Evolutionary conservation across 2,329 filamentous ascomycete genomes (phyloP).

Genomic region (Achaetomium macrosporum): DNA sequence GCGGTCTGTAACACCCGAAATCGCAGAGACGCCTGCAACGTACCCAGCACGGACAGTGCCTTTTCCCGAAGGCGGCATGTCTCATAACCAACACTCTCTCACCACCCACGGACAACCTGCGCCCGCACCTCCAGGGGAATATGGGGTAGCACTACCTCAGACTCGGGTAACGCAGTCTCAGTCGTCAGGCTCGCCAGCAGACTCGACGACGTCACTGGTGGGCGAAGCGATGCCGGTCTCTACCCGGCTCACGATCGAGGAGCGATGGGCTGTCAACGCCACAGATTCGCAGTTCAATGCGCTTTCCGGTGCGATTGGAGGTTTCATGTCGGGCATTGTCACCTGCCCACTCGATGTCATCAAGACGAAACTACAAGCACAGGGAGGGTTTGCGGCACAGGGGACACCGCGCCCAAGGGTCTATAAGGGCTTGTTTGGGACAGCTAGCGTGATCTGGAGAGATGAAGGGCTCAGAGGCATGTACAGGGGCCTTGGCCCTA

Average conservation of each 20-base stretch:
- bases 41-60: background rate
- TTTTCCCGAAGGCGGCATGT: conserved; percentile 37
- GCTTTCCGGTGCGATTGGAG: conserved; percentile 79
- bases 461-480: conserved; percentile 86
- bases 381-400: conserved; percentile 66
- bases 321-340: conserved; percentile 87
- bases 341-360: conserved; percentile 98
- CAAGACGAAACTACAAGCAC: conserved; percentile 95
- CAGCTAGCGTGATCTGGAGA: conserved; percentile 74
- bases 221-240: conserved; percentile 26
- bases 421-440: conserved; percentile 84
- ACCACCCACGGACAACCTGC: conserved; percentile 19
- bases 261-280: conserved; percentile 51
- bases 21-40: conserved; percentile 11
- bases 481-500: conserved; percentile 89
- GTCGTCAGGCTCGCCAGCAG: conserved; percentile 5
- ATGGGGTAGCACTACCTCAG: conserved; percentile 23
- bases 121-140: conserved; percentile 25
- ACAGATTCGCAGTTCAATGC: conserved; percentile 69
- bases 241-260: conserved; percentile 38
- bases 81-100: conserved; percentile 43
- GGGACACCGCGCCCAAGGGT: conserved; percentile 48
- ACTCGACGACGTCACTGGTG: conserved; percentile 10
- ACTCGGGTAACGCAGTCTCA: conserved; percentile 16
- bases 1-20: conserved; percentile 12